Base-by-base conservation (phyloP, 1,284 basidiomycete genomes). In the Ganoderma sinense region DNA sequence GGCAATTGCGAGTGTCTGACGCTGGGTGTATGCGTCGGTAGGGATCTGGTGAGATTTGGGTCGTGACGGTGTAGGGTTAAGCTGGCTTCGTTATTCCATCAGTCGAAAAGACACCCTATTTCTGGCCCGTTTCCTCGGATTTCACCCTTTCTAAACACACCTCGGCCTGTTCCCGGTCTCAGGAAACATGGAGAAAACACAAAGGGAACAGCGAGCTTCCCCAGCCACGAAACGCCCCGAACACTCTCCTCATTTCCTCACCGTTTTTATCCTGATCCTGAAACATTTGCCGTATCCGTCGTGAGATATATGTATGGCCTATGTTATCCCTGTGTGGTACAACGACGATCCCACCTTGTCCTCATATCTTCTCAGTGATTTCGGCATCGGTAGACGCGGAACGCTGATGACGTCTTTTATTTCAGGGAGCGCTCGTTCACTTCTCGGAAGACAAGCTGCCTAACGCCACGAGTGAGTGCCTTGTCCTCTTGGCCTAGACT, bases 401-500 rank as follows among this genome's bases (percentile, higher is more conserved):
- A 29, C 51, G 48, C 18, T 41, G 51, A 31, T 56, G 40, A 29
- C 20, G 20, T 60, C 23, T 41, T 18, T 36, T 23, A 33, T 68
- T 13, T n/a, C 68, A 94, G 87, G 94, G 94, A 29, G 91, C 90
- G 16, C 80, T 96, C 40, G 90, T 95, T 23, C 93, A 94, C 79
- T 96, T 96, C 77, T 88, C 91, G 0, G 94, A 95, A 75, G 82
- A 84, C 31, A 73, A 77, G 48, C 64, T 78, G 14, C 71, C 71
- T 36, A 79, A 78, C 69, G 76, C 73, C 61, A 77, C 67, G 20
- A 78, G 75, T 80, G 69, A 83, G 84, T 84, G 41, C 69, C 70
- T 36, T n/a, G 65, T 66, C 51, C n/a, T 41, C 48, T 62, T 29
- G n/a, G 58, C 33, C 16, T 7, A 39, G 8, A 36, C 6, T n/a